Percentiles rank a stretch among this genome's conserved stretches.
Conservation (phyloP, 2,329 filamentous ascomycete species). For the Microdochium paspali region DNA sequence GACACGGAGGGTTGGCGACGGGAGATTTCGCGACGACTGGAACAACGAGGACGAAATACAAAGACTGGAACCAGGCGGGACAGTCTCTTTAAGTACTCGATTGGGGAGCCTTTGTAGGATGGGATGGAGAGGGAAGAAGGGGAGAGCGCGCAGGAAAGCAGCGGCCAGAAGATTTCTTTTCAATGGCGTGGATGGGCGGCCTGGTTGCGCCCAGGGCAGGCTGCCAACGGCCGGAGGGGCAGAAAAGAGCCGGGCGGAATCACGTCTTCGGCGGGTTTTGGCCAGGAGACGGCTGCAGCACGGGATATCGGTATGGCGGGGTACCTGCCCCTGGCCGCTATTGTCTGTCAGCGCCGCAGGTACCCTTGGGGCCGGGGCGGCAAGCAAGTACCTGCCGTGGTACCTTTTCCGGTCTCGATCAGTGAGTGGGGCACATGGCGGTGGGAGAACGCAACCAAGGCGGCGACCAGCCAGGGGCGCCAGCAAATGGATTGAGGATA, state of each 20-base stretch:
- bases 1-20: slow-evolving; percentile 2
- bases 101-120: not conserved
- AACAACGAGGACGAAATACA: not conserved
- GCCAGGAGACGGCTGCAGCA: not conserved
- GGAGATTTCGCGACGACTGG: slow-evolving; percentile 1
- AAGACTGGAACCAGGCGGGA: not conserved
- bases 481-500: too few relatives aligned
- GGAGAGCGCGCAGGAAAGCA: not conserved
- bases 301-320: not conserved
- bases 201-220: not conserved
- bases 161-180: not conserved
- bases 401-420: not conserved
- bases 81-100: too few relatives aligned
- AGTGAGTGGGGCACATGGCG: not conserved
- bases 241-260: slow-evolving; percentile 1
- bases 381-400: not conserved
- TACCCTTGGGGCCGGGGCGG: not conserved
- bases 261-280: not conserved
- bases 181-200: not conserved
- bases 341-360: not conserved
- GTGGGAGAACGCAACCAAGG: too few relatives aligned
- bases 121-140: not conserved
- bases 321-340: not conserved
- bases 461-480: too few relatives aligned
- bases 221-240: slow-evolving; percentile 1